phyloP scores from a whole-genome alignment of 169 alveolate species.

The Cyclospora cayetanensis region DNA sequence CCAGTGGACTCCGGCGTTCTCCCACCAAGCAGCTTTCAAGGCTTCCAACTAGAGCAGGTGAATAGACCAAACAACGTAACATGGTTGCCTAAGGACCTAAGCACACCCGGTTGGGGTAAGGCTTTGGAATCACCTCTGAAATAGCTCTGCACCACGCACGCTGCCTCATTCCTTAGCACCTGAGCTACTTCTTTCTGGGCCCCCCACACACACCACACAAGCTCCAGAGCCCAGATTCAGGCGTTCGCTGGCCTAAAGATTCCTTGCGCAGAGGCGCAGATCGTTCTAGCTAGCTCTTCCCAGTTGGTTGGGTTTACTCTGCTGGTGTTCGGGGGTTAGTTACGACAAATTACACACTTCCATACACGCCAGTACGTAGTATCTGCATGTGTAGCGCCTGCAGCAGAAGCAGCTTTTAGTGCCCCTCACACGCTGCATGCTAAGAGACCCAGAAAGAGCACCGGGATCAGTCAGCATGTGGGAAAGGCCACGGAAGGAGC shows the following conservation, averaged over 20 bases:
- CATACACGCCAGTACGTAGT: not conserved
- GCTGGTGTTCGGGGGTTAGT: too few species aligned
- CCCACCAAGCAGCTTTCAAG: not conserved
- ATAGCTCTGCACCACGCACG: conserved; percentile 22
- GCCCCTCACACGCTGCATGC: not conserved
- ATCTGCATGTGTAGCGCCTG: not conserved
- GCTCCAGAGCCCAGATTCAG: not conserved
- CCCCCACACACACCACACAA: not conserved
- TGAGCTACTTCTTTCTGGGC: conserved; percentile 26
- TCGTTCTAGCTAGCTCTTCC: not conserved
- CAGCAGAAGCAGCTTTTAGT: not conserved
- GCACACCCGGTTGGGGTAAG: too few species aligned
- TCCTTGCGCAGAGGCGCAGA: not conserved
- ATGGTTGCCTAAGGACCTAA: not conserved
- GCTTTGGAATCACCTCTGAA: not conserved
- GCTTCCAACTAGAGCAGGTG: not conserved
- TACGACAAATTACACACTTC: not conserved
- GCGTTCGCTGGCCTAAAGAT: not conserved
- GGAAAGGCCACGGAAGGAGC: not conserved
- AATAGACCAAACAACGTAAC: not conserved
- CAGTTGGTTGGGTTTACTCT: not conserved
- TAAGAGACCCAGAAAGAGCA: not conserved
- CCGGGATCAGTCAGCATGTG: not conserved
- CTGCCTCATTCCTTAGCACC: conserved; percentile 20
- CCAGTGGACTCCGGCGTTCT: not conserved